Base-by-base conservation (phyloP, 2,329 filamentous ascomycete genomes). In the Microsporum audouinii region DNA sequence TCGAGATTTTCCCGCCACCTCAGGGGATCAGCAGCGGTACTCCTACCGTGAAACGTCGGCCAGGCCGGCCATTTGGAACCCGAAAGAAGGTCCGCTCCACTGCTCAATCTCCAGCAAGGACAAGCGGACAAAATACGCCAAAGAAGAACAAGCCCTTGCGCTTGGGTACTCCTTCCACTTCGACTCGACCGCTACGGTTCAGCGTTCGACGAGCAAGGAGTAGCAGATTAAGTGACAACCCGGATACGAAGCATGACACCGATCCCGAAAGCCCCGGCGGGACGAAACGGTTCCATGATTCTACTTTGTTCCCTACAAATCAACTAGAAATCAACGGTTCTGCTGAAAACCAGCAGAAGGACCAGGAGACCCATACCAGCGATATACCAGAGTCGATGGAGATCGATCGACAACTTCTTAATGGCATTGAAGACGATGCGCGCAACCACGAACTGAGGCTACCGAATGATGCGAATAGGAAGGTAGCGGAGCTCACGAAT, bases 1-100 rank as follows among this genome's bases (percentile, higher is more conserved):
- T 76, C 36, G 74, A 76, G 58, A 70, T 77, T n/a, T 76, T 71
- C 63, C 75, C 75, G 14, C 75, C 75, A 2, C 68, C 76, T 23
- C 74, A 74, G 64, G 51, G 51, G 3, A 34, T 31, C 14, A 55
- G 27, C 29, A 55, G 12, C 49, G 33, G 14, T 4, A 67, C 70
- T 3, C 71, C 72, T 8, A 63, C 70, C 4, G 63, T 68, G 10
- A 75, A 73, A 65, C 68, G 70, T 58, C 72, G 71, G n/a, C 68
- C 70, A 29, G 74, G 74, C 45, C 73, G 75, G 36, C 73, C 75
- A 3, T 71, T 70, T 62, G 71, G 71, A 33, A 73, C 68, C 53
- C 70, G 34, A 17, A 62, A 62, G 43, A 64, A 64, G 34, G 67
- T 47, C 58, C 63, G 10, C 66, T 68, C 60, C 59, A 57, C 59